These are phyloP conservation scores for Ceratobasidium sp. DNA, from an alignment of 1,284 basidiomycete species.

Conservation along the genomic window DNA sequence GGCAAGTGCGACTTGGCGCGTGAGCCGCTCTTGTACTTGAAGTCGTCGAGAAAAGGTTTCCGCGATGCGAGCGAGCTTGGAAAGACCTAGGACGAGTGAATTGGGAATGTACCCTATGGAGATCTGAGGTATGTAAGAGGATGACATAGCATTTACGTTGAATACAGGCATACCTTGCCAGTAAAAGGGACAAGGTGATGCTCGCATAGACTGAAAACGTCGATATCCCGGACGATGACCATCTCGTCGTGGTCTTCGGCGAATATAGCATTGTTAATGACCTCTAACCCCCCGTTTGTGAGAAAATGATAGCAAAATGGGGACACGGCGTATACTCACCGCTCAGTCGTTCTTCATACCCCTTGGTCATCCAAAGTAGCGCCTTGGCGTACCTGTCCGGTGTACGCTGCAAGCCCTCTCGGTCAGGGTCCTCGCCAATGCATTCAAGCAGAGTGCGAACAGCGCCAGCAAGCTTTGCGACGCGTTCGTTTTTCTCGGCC, in stretches of 20 bases:
- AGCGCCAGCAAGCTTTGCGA: constrained; percentile 84
- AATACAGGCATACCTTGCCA: constrained; percentile 80
- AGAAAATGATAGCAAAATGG: background rate
- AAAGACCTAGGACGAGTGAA: constrained; percentile 94
- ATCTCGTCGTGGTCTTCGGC: constrained; percentile 99
- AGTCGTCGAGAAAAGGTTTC: constrained; percentile 97
- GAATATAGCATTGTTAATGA: constrained; percentile 99
- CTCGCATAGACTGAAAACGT: constrained; percentile 97
- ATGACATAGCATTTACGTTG: background rate
- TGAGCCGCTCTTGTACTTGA: constrained; percentile 98
- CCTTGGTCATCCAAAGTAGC: constrained; percentile 98
- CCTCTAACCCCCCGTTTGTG: constrained; percentile 69
- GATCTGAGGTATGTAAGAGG: constrained; percentile 59
- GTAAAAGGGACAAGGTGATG: constrained; percentile 99
- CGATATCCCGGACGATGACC: constrained; percentile 98
- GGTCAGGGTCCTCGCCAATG: constrained; percentile 97
- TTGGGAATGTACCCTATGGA: constrained; percentile 96
- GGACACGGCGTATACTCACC: constrained; percentile 63
- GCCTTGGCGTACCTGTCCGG: constrained; percentile 98
- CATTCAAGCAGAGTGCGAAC: constrained; percentile 95
- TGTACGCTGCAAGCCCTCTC: constrained; percentile 91
- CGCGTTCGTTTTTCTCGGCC: constrained; percentile 77
- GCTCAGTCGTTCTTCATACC: constrained; percentile 94
- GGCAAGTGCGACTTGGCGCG: constrained; percentile 97
- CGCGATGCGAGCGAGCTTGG: constrained; percentile 96